phyloP scores from a whole-genome alignment of 2,329 filamentous ascomycete species.

The Alternaria novae-zelandiae region DNA sequence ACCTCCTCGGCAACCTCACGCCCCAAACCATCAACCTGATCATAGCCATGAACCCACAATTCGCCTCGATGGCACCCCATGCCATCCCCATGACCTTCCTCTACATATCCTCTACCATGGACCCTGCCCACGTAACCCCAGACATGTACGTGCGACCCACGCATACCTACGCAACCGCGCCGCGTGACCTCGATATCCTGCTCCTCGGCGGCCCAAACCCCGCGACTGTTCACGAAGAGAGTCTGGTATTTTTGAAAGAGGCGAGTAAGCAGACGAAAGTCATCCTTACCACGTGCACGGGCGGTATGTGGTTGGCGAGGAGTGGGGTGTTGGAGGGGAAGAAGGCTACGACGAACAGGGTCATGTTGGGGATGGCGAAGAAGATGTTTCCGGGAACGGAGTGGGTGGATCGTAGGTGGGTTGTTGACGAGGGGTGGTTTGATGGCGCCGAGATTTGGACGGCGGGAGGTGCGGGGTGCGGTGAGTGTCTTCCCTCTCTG shows the following conservation, averaged over 20 bases:
- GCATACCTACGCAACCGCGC: conserved; percentile 50
- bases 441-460: conserved; percentile 50
- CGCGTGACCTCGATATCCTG: conserved; percentile 52
- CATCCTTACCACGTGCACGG: conserved; percentile 50
- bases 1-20: conserved; percentile 50
- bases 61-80: conserved; percentile 17
- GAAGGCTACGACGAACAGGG: conserved; percentile 50
- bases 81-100: conserved; percentile 47
- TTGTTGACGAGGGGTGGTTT: conserved; percentile 37
- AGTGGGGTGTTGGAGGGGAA: conserved; percentile 47
- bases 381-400: conserved; percentile 42
- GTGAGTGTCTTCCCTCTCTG: conserved; percentile 24
- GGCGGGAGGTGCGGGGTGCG: conserved; percentile 46
- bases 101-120: conserved; percentile 47
- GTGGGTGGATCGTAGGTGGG: conserved; percentile 51
- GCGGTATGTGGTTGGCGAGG: conserved; percentile 50
- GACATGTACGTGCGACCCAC: conserved; percentile 46
- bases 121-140: conserved; percentile 40
- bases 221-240: conserved; percentile 38
- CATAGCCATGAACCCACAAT: conserved; percentile 14
- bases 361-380: conserved; percentile 33
- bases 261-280: conserved; percentile 44
- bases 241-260: conserved; percentile 47
- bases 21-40: conserved; percentile 29
- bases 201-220: conserved; percentile 48